Conservation (phyloP, 495 filamentous ascomycete species). For the Niebla homalea region DNA sequence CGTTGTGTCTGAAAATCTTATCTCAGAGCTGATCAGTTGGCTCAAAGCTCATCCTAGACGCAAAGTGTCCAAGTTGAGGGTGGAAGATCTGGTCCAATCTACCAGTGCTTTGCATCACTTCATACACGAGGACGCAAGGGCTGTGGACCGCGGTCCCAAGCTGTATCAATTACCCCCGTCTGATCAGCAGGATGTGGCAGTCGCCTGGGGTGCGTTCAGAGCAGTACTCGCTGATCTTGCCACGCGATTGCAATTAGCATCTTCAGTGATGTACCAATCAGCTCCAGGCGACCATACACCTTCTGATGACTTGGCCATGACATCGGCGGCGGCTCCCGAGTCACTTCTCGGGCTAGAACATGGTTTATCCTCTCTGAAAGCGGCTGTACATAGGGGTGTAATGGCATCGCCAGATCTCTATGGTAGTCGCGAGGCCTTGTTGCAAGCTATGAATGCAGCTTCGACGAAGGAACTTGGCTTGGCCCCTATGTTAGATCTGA, state of each 20-base stretch:
- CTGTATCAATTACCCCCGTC: not conserved
- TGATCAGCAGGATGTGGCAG: not conserved
- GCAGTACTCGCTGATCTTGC: not conserved
- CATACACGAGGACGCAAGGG: not conserved
- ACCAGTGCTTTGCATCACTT: not conserved
- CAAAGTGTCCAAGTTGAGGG: slow-evolving; percentile 4
- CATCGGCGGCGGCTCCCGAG: not conserved
- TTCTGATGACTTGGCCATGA: not conserved
- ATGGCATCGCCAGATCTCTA: not conserved
- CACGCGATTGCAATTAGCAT: not conserved
- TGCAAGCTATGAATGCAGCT: not conserved
- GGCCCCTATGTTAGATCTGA: not conserved
- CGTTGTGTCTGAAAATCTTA: not conserved
- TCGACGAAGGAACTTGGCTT: not conserved
- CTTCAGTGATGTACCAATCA: not conserved
- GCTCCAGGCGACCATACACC: not conserved
- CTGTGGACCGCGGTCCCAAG: not conserved
- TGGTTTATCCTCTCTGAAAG: not conserved
- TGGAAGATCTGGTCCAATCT: slow-evolving; percentile 1
- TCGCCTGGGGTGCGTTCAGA: not conserved
- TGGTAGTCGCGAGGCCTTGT: not conserved
- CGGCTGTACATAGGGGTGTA: not conserved
- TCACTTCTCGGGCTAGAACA: not conserved
- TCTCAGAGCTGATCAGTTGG: not conserved
- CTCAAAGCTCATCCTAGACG: not conserved